Conservation (phyloP, 1,284 basidiomycete genomes). For the Pterulicium gracile region DNA sequence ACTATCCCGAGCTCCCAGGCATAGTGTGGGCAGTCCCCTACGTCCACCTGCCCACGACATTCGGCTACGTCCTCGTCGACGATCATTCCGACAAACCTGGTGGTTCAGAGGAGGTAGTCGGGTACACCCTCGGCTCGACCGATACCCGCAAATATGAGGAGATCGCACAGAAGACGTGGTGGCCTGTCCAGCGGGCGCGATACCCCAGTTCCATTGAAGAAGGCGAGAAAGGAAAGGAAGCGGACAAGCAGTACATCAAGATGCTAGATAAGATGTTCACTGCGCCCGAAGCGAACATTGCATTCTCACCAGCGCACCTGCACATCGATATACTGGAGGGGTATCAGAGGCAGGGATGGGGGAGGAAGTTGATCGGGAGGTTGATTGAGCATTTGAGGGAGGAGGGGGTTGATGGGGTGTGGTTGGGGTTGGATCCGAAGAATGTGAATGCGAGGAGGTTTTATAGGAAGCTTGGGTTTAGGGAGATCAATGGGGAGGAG, state of each 20-base stretch:
- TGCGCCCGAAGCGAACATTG: conserved; percentile 34
- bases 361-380: conserved; percentile 39
- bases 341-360: conserved; percentile 55
- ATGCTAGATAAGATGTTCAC: conserved; percentile 37
- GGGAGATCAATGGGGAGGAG: conserved; percentile 34
- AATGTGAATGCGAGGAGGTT: conserved; percentile 47
- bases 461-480: conserved; percentile 47
- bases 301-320: conserved; percentile 51
- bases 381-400: conserved; percentile 40
- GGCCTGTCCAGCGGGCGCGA: conserved; percentile 39
- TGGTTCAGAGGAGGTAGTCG: conserved; percentile 34
- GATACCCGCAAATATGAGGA: conserved; percentile 51
- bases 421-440: conserved; percentile 50
- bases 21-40: conserved; percentile 66
- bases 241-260: conserved; percentile 38
- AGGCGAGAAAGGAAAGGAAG: conserved; percentile 26
- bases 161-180: conserved; percentile 42
- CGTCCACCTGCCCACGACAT: conserved; percentile 51
- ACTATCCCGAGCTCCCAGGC: conserved; percentile 51
- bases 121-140: conserved; percentile 49
- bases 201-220: conserved; percentile 26
- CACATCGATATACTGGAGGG: conserved; percentile 55
- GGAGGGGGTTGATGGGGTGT: conserved; percentile 37
- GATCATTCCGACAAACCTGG: conserved; percentile 21
- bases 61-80: conserved; percentile 64